Conservation (phyloP, 1,139 yeast genomes). For the Taphrina communis region DNA sequence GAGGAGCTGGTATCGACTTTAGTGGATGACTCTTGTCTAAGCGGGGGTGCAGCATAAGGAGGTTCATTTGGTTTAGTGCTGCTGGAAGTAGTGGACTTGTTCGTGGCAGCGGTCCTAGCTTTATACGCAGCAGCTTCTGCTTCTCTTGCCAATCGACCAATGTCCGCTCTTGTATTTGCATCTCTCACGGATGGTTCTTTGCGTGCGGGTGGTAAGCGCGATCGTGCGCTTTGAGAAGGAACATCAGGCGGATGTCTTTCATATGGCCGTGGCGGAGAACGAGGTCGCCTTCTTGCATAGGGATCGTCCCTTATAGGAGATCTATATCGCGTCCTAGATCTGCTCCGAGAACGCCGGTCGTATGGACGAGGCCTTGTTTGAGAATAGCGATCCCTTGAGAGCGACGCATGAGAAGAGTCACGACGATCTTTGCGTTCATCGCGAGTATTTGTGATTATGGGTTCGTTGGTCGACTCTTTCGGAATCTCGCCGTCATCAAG, state of each 20-base stretch:
- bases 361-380: not conserved
- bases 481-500: conserved; percentile 32
- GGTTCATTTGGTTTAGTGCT: not conserved
- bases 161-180: conserved; percentile 33
- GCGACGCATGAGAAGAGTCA: not conserved
- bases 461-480: not conserved
- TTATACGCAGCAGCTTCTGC: conserved; percentile 38
- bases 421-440: not conserved
- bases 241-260: not conserved
- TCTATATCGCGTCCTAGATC: not conserved
- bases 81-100: not conserved
- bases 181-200: conserved; percentile 36
- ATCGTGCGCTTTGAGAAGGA: not conserved
- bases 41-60: not conserved
- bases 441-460: not conserved
- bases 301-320: not conserved
- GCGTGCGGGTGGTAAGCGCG: not conserved
- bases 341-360: not conserved
- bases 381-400: not conserved
- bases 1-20: not conserved
- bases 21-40: not conserved
- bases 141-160: conserved; percentile 34
- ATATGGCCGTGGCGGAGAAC: not conserved
- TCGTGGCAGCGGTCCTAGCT: conserved; percentile 22
- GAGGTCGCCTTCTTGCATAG: conserved; percentile 1